Base-by-base conservation (phyloP, 306 rosid species). In the Prunus mongolica region DNA sequence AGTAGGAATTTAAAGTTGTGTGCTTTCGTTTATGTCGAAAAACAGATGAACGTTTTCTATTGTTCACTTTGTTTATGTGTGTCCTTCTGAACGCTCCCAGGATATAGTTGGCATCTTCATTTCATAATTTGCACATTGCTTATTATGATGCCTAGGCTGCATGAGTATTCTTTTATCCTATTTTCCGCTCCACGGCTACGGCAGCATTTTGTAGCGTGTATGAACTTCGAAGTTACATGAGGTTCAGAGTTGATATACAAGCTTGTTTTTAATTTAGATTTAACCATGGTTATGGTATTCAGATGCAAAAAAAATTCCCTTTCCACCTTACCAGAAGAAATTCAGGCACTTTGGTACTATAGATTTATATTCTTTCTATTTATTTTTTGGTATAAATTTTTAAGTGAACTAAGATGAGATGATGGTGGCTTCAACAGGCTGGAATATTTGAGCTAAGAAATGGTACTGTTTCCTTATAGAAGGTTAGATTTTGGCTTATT, bases 191-290 rank as follows among this genome's bases (percentile, higher is more conserved):
- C 27, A 6, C 41, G 47, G 20, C 44, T 49, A 15, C 24, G 27
- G 74, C 11, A 13, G 18, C 44, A 24, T 58, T 56, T 73, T 58
- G 76, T 57, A 24, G 24, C 24, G 22, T 38, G 5, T 20, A 56
- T 14, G 25, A 56, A 24, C 52, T 56, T 9, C 5, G 8, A 15
- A 60, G 49, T 63, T 63, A 30, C 20, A 28, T 27, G 67, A 30
- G 38, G 22, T 72, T 56, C 66, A 24, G 41, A 57, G 76, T 56
- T 20, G 76, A 27, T 78, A 60, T 61, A 14, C 10, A 34, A 54
- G 46, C 22, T 22, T 62, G 19, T 52, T 49, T 44, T 28, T 12
- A 46, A 49, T 69, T 69, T 78, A 18, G 28, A 24, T 11, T 70
- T 16, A 16, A 32, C 30, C 2, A 6, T 7, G 41, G 70, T 38